Percentiles rank a stretch among this genome's conserved stretches.
These are phyloP conservation scores for Discostella stelligeroides DNA, from an alignment of 108 stramenopile species.

Conservation along the genomic window DNA sequence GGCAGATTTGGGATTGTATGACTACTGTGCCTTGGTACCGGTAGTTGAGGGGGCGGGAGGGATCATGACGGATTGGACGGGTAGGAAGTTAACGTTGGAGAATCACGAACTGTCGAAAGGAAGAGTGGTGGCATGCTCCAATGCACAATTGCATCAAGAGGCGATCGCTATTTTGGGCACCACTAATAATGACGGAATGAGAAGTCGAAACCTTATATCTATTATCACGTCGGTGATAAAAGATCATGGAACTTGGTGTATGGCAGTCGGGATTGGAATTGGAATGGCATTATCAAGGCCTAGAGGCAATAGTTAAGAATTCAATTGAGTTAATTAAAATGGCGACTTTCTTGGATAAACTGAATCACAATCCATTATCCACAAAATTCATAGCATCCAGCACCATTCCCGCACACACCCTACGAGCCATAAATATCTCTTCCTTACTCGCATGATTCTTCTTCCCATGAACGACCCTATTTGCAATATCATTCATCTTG, in stretches of 20 bases:
- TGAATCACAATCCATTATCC: conserved; percentile 53
- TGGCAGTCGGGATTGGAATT: conserved; percentile 23
- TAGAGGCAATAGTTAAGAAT: not conserved
- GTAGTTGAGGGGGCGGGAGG: conserved; percentile 61
- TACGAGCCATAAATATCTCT: conserved; percentile 51
- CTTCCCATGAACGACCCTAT: conserved; percentile 17
- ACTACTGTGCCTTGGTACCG: conserved; percentile 60
- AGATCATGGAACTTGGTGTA: conserved; percentile 5
- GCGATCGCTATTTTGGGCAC: conserved; percentile 44
- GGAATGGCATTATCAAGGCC: conserved; percentile 13
- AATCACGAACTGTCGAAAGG: conserved; percentile 51
- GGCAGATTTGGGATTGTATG: conserved; percentile 62
- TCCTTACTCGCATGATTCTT: conserved; percentile 28
- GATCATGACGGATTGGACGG: conserved; percentile 59
- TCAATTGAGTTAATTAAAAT: not conserved
- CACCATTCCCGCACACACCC: conserved; percentile 75
- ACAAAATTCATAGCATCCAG: conserved; percentile 76
- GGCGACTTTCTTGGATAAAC: not conserved
- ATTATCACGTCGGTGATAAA: conserved; percentile 5
- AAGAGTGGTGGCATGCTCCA: conserved; percentile 56
- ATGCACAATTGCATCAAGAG: conserved; percentile 41
- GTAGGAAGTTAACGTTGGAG: conserved; percentile 40
- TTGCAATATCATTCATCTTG: conserved; percentile 45
- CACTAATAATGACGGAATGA: not conserved
- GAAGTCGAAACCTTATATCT: not conserved